These are phyloP conservation scores for Pseudogymnoascus verrucosus DNA, from an alignment of 2,329 filamentous ascomycete genomes.

Conservation along the genomic window DNA sequence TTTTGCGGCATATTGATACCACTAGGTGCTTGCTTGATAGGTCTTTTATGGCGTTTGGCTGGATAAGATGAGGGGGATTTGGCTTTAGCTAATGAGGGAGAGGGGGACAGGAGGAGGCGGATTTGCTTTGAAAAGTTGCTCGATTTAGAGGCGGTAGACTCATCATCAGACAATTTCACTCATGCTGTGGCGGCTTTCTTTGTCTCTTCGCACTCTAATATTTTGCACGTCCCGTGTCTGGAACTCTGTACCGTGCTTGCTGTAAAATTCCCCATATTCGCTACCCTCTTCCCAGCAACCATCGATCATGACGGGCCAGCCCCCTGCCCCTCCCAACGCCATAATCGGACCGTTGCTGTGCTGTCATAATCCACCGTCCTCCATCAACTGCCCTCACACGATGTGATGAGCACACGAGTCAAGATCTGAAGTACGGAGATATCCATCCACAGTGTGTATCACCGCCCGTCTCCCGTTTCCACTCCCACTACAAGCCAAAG, in stretches of 20 bases:
- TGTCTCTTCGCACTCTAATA: background rate
- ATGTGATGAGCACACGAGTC: background rate
- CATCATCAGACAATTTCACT: background rate
- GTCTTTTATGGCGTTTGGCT: background rate
- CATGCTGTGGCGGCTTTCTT: background rate
- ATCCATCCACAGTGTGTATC: background rate
- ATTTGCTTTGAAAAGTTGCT: background rate
- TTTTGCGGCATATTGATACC: conserved; percentile 3
- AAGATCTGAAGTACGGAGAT: background rate
- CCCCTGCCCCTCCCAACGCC: background rate
- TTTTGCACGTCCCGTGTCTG: background rate
- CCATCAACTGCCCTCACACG: background rate
- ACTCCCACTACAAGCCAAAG: background rate
- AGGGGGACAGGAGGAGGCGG: background rate
- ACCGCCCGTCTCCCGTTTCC: background rate
- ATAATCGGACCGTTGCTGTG: background rate
- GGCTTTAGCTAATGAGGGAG: background rate
- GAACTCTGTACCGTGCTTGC: background rate
- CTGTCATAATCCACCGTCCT: background rate
- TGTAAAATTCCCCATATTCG: background rate
- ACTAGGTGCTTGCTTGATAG: background rate
- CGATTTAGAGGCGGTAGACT: conserved; percentile 1
- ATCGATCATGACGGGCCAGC: too few species aligned
- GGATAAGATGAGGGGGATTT: background rate
- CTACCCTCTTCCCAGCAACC: background rate